Percentiles rank a stretch among this genome's conserved stretches.
These are phyloP conservation scores for Monilinia aucupariae DNA, from an alignment of 2,329 filamentous ascomycete genomes.

Conservation along the genomic window DNA sequence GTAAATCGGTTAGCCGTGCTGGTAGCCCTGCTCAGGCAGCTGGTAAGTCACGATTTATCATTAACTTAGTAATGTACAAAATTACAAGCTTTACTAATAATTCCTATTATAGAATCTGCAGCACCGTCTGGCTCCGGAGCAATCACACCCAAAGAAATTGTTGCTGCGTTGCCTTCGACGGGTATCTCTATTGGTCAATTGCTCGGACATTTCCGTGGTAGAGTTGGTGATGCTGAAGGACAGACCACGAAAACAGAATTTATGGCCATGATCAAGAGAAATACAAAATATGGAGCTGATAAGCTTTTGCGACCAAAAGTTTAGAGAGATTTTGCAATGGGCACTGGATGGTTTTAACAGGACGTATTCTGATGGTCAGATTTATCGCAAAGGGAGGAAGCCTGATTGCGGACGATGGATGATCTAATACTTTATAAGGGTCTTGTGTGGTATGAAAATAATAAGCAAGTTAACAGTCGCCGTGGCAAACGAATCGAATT, in stretches of 20 bases:
- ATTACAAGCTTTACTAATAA: not conserved
- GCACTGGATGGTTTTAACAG: not conserved
- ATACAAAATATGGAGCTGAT: conserved; percentile 49
- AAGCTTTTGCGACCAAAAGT: conserved; percentile 43
- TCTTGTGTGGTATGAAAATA: not conserved
- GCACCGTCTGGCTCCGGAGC: conserved; percentile 23
- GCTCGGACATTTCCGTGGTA: conserved; percentile 48
- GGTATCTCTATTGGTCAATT: conserved; percentile 52
- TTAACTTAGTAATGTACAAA: not conserved
- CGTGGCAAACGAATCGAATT: not conserved
- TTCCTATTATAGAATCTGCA: conserved; percentile 17
- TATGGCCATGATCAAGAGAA: conserved; percentile 53
- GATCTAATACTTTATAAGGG: not conserved
- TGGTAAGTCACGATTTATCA: conserved; percentile 17
- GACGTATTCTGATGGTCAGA: not conserved
- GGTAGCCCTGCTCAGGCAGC: conserved; percentile 29
- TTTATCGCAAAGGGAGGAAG: not conserved
- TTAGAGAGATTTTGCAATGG: not conserved
- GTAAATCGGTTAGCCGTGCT: conserved; percentile 31
- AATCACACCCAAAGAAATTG: conserved; percentile 49
- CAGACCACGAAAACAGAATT: conserved; percentile 51
- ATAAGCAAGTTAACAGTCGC: not conserved
- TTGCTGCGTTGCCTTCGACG: conserved; percentile 46
- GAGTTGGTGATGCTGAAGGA: conserved; percentile 46
- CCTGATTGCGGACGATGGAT: not conserved